phyloP scores from a whole-genome alignment of 106 monocot genomes.

The Narthecium ossifragum region DNA sequence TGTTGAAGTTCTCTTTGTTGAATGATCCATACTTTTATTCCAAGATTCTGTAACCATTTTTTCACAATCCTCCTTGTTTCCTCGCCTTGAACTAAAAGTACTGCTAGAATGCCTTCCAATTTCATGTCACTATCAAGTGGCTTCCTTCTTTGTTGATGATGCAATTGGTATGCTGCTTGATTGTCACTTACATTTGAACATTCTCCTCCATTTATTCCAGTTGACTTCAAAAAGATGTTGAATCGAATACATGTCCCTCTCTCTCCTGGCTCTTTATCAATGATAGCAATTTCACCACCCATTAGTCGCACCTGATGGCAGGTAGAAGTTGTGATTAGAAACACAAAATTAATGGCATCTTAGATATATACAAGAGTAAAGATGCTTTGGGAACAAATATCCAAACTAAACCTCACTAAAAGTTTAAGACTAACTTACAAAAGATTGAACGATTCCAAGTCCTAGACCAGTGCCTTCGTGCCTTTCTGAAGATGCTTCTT shows the following conservation, averaged over 20 bases:
- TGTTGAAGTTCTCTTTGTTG: constrained; percentile 18
- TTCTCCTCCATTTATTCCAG: constrained; percentile 3
- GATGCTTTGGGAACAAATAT: background rate
- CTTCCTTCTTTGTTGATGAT: background rate
- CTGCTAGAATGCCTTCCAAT: constrained; percentile 15
- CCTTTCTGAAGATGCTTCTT: constrained; percentile 20
- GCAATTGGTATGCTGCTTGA: background rate
- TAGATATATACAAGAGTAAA: background rate
- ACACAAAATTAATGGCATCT: background rate
- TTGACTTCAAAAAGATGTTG: constrained; percentile 62
- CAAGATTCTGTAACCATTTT: constrained; percentile 63
- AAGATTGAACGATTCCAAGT: constrained; percentile 93
- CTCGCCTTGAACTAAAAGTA: constrained; percentile 32
- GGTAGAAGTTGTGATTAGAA: background rate
- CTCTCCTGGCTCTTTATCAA: constrained; percentile 58
- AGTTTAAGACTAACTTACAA: constrained; percentile 35
- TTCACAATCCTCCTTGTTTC: constrained; percentile 51
- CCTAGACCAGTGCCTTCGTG: constrained; percentile 88
- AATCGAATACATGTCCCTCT: constrained; percentile 83
- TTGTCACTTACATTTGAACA: background rate
- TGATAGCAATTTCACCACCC: constrained; percentile 78
- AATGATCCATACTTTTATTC: constrained; percentile 41
- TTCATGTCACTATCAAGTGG: constrained; percentile 13
- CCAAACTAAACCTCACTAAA: background rate
- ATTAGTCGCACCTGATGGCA: constrained; percentile 62